Base-by-base conservation (phyloP, 352 stramenopile genomes). In the Thalassiosira livingstoniorum region DNA sequence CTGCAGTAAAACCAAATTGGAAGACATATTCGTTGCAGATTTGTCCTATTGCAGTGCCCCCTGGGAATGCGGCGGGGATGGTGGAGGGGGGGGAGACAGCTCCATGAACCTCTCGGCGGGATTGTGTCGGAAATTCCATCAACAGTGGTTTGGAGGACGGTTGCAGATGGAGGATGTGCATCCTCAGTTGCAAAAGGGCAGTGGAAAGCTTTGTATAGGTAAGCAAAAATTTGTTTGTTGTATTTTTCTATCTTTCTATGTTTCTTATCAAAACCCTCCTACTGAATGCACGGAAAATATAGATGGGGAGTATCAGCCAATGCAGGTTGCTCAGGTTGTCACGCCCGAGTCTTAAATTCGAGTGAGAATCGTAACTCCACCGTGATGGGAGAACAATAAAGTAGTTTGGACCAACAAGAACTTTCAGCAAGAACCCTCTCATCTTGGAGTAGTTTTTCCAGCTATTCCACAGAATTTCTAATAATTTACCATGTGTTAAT, bases 131-230 rank as follows among this genome's bases (percentile, higher is more conserved):
- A 53, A 78, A 65, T 85, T 77, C 53, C 72, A 71, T 55, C 80
- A 74, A 45, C 43, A 51, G 21, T 81, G 70, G 78, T 76, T 81
- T 53, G 39, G 42, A 31, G 78, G 68, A 70, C 61, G 78, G 13
- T 74, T 85, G 47, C 78, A 85, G 45, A 85, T 85, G 78, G 78
- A 85, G 42, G 78, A 85, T 63, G 71, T 81, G 3, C 78, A 85
- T 74, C 78, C 78, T 1, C 71, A 85, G 58, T 32, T 85, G 27
- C 53, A 78, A 35, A 77, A 78, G 58, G 61, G 70, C 10, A 65
- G 55, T 34, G 78, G 78, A n/a, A 80, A 57, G 47, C 61, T 85
- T 58, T 85, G 78, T n/a, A 54, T n/a, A n/a, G n/a, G n/a, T n/a
- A n/a, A n/a, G n/a, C n/a, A n/a, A n/a, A n/a, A n/a, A n/a, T n/a